Evolutionary conservation across 2,329 filamentous ascomycete species (phyloP).

Genomic region (Cryphonectria nitschkei): DNA sequence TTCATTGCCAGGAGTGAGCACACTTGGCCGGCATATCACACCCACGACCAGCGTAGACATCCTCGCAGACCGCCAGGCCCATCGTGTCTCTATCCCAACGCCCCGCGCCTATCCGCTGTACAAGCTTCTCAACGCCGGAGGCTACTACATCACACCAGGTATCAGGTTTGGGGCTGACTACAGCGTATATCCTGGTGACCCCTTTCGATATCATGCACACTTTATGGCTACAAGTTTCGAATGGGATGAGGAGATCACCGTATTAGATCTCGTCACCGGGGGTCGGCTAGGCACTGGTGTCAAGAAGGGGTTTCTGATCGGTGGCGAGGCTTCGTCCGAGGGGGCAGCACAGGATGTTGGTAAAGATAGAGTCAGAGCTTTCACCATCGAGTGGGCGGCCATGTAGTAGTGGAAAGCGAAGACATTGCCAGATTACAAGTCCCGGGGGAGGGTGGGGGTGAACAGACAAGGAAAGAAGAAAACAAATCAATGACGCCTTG

Average conservation of each 20-base stretch:
- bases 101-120: slow-evolving; percentile 74
- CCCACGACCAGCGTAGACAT: slow-evolving; percentile 43
- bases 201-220: slow-evolving; percentile 92
- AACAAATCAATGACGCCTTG: background rate
- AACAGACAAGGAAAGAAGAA: slow-evolving; percentile 15
- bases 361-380: slow-evolving; percentile 63
- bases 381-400: slow-evolving; percentile 91
- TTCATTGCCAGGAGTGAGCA: slow-evolving; percentile 26
- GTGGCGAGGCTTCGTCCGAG: slow-evolving; percentile 59
- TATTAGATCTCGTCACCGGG: slow-evolving; percentile 84
- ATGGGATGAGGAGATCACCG: slow-evolving; percentile 86
- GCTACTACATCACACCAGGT: slow-evolving; percentile 89
- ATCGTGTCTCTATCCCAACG: slow-evolving; percentile 31
- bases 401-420: slow-evolving; percentile 60
- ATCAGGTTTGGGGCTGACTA: slow-evolving; percentile 94
- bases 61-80: slow-evolving; percentile 31
- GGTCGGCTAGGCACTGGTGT: slow-evolving; percentile 90
- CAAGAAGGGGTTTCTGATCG: slow-evolving; percentile 92
- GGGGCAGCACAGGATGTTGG: slow-evolving; percentile 34
- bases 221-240: slow-evolving; percentile 82
- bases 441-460: background rate
- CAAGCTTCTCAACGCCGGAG: slow-evolving; percentile 74
- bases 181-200: slow-evolving; percentile 93
- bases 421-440: background rate
- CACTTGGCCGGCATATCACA: slow-evolving; percentile 47